A percentile compares a stretch with the other conserved stretches of the same genome.
phyloP scores from a whole-genome alignment of 306 rosid genomes.

The Rubus idaeus region DNA sequence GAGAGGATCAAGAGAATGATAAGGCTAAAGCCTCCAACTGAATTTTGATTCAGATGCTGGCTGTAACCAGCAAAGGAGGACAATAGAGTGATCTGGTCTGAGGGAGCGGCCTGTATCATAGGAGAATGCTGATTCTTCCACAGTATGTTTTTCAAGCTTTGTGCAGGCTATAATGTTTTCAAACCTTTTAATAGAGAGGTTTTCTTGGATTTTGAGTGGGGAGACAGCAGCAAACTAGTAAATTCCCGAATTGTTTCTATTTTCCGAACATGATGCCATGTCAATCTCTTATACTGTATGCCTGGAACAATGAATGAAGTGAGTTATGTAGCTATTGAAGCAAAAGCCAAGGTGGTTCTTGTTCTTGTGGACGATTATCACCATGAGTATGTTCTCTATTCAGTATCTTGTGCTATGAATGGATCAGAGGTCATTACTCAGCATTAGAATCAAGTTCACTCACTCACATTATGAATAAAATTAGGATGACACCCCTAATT shows the following conservation, averaged over 20 bases:
- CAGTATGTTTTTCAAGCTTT: not conserved
- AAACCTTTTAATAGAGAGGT: not conserved
- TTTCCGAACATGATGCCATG: not conserved
- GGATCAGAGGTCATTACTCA: no score
- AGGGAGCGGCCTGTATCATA: not conserved
- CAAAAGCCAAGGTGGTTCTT: not conserved
- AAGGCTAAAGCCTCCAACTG: slow-evolving; percentile 86
- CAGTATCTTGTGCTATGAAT: no score
- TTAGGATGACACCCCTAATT: not conserved
- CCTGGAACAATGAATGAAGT: not conserved
- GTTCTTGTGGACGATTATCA: not conserved
- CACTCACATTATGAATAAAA: no score
- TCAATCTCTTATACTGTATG: not conserved
- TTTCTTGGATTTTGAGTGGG: not conserved
- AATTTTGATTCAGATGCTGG: slow-evolving; percentile 39
- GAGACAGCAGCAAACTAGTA: not conserved
- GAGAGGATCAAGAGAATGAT: slow-evolving; percentile 86
- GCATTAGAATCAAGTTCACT: no score
- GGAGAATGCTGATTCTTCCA: not conserved
- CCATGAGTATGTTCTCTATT: no score
- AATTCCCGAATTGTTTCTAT: not conserved
- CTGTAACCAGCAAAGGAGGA: not conserved
- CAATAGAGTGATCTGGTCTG: not conserved
- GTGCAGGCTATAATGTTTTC: not conserved
- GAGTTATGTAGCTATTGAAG: not conserved